These are phyloP conservation scores for Cenchrus americanus DNA, from an alignment of 176 grass and related monocot species.

Conservation along the genomic window DNA sequence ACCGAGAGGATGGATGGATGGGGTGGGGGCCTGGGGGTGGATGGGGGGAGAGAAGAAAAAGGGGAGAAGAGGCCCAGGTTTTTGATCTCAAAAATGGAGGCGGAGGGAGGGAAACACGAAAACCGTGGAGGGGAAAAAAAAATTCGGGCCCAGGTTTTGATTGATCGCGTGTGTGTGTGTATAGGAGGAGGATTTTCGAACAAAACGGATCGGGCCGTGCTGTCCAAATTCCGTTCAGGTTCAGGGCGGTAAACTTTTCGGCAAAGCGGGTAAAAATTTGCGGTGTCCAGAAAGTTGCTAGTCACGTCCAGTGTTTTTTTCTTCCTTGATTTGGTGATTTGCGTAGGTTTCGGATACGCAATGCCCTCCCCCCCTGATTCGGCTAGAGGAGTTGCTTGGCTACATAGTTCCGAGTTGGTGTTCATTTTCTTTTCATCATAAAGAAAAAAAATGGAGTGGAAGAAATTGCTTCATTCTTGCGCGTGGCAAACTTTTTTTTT, in stretches of 20 bases:
- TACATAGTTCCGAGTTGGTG: background rate
- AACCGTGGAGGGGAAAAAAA: slow-evolving; percentile 49
- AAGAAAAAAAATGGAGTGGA: background rate
- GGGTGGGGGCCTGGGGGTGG: slow-evolving; percentile 4
- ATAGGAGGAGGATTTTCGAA: background rate
- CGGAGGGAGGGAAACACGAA: slow-evolving; percentile 59
- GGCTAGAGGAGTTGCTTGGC: too few relatives aligned
- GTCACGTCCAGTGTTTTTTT: background rate
- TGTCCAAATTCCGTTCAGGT: too few relatives aligned
- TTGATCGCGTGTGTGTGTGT: too few relatives aligned
- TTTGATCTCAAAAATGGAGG: slow-evolving; percentile 57
- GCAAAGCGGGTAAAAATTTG: background rate
- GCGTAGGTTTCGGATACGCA: background rate
- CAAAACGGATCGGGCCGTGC: background rate
- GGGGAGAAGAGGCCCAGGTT: background rate
- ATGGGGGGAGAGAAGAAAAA: slow-evolving; percentile 24
- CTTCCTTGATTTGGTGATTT: background rate
- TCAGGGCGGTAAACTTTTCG: background rate
- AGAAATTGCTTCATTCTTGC: background rate
- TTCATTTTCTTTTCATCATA: background rate
- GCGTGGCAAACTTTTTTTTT: background rate
- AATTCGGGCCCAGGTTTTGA: background rate
- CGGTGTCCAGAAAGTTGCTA: background rate
- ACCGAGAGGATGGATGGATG: background rate
- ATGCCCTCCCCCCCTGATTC: too few relatives aligned